A percentile compares a stretch with the other conserved stretches of the same genome.
phyloP scores from a whole-genome alignment of 139 green algal genomes.

The Chlorella sp. region DNA sequence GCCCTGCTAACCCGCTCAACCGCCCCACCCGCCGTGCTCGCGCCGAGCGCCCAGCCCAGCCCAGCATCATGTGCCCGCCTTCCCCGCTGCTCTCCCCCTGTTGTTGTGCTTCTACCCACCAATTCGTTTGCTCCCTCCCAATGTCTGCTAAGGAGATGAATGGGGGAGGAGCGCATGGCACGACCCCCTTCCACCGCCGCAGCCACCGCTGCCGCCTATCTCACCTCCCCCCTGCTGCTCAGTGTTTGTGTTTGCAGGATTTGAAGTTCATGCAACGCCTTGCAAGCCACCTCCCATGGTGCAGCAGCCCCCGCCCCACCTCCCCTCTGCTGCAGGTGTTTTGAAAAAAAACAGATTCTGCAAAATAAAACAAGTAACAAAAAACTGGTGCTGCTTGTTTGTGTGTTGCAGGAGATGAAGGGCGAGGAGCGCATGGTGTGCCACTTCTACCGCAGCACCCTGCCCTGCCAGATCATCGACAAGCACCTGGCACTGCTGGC shows the following conservation, averaged over 20 bases:
- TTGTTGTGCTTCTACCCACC: too few species aligned
- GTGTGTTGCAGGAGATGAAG: slow-evolving; percentile 80
- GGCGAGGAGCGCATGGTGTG: slow-evolving; percentile 90
- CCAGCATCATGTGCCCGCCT: too few species aligned
- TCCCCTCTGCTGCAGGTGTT: too few species aligned
- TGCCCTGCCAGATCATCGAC: slow-evolving; percentile 78
- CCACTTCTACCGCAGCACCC: slow-evolving; percentile 91
- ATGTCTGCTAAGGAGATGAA: too few species aligned
- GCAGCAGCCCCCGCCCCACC: slow-evolving; percentile 89
- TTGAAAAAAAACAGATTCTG: not conserved
- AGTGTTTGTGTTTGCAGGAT: slow-evolving; percentile 46
- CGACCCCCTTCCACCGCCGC: too few species aligned
- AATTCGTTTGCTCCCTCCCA: too few species aligned
- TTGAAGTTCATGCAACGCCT: slow-evolving; percentile 93
- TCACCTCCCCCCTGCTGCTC: not conserved
- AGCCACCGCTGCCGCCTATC: not conserved
- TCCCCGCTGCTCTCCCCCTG: too few species aligned
- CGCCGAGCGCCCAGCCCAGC: too few species aligned
- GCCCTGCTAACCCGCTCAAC: not conserved
- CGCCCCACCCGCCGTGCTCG: too few species aligned
- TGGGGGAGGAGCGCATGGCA: too few species aligned
- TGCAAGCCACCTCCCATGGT: slow-evolving; percentile 93
- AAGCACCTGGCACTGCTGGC: slow-evolving; percentile 50
- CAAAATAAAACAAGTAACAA: too few species aligned
- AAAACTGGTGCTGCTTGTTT: too few species aligned